Base-by-base conservation (phyloP, 495 filamentous ascomycete genomes). In the Peziza echinospora region DNA sequence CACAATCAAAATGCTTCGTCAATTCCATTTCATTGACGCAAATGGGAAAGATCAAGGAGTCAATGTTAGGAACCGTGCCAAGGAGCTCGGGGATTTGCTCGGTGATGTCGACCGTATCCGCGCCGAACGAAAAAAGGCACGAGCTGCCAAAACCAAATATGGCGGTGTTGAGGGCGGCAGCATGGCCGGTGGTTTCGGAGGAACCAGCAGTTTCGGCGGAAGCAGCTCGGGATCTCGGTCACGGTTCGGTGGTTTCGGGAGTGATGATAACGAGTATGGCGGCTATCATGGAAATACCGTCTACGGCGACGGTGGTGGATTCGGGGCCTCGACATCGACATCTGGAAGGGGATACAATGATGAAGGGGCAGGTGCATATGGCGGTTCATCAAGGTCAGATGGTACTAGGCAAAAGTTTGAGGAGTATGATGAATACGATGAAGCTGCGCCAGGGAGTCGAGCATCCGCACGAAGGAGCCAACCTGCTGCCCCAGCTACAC, bases 11-110 rank as follows among this genome's bases (percentile, higher is more conserved):
- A 99, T 96, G 91, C 75, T 99, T 30, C 81, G 89, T 46, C 89
- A 99, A 59, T 99, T 99, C 64, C 91, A 99, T 63, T 96, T 64
- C 62, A 96, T 99, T 61, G 89, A 96, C 54, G 69, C 69, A 59
- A 96, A 94, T 60, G 91, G 89, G 50, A 96, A 96, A 66, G 89
- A 99, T 59, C 91, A 96, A 63, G 89, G 89, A 51, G 75, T 96
- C 58, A 99, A 99, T 57, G 89, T 99, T 48, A 81, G 89, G 48
- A 94, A 94, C 61, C 76, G 91, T 40, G 83, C 87, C 24, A 93
- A 93, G 63, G 91, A 96, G 62, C 69, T 99, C 43, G 82, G 83
- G 13, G 92, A 99, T 50, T 70, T 99, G 26, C 72, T 99, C 24
- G 71, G 80, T 47, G 91, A 99, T 59, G 91, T 99, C 39, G 89